Evolutionary conservation across 2,329 filamentous ascomycete genomes (phyloP), one percentile per base, ranked within the genome.

Genomic region (Cryphonectria japonica): DNA sequence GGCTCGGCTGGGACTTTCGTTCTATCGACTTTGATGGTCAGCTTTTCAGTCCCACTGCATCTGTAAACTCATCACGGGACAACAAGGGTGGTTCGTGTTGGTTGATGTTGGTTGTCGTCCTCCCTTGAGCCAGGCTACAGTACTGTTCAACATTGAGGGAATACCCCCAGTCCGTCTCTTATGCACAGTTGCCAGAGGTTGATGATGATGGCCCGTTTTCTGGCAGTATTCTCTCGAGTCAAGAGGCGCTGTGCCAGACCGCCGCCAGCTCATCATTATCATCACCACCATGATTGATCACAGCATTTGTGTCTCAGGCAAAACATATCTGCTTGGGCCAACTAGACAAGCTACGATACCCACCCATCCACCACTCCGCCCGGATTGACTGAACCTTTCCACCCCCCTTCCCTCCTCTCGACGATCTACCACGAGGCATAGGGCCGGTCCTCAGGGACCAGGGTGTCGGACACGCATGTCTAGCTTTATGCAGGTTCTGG

Each of bases 351-450:
- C 46, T 50, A 8, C 19, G 46, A n/a, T 11, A n/a, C 46, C 46
- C 22, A 46, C 43, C n/a, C n/a, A n/a, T n/a, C 16, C 46, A 54
- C 16, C n/a, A 60, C 29, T 13, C 52, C 37, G 9, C 19, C 43
- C 26, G 52, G 50, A 37, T n/a, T 50, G 22, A n/a, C 26, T 26
- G 26, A 26, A 26, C 7, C 14, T 16, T 16, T 7, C 32, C 11
- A 26, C 14, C 34, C 43, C 9, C 46, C 22, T 50, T 50, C 6
- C 16, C 19, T 22, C 46, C 46, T 19, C 22, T 50, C 19, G 50
- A 39, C 67, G 22, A 67, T 60, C 71, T 59, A 54, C 71, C 71
- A 73, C 71, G 71, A 73, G 71, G 71, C 69, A 59, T 9, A 57
- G 41, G 61, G 22, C 37, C 37, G 26, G 26, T 26, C 26, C 34